Evolutionary conservation across 208 protist genomes (phyloP), one percentile per base, ranked within the genome.

Genomic region (Porcisia hertigi): DNA sequence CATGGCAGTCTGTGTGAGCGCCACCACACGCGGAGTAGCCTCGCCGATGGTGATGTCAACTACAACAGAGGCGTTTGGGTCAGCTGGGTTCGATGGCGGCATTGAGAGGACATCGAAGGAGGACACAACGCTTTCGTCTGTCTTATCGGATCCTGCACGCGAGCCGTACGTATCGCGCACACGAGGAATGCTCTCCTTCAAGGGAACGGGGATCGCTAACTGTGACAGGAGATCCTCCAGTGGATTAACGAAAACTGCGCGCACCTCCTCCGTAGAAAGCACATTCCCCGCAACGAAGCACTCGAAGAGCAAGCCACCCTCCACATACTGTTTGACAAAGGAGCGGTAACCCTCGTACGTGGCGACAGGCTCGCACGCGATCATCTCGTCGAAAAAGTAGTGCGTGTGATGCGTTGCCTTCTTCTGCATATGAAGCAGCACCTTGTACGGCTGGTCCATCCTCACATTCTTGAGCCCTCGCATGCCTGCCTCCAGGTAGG

Each of bases 261-360:
- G 75, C 47, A 92, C 75, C 11, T 84, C 79, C 25, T 45, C 66
- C 9, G 69, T 70, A 3, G 87, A 92, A 4, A 72, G 77, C 12
- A 95, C 76, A 73, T 95, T 95, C 39, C 91, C 91, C 0, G 88
- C 77, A 16, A 90, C 73, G 69, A 86, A 88, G 64, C 84, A 92
- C 79, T 95, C 88, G 71, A 87, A 87, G 69, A 82, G 87, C 8
- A 95, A 54, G 9, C 88, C 91, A 34, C 64, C 69, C 45, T 45
- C 7, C 36, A 95, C 34, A 75, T 91, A 95, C 30, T 89, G 65
- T 58, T 80, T 43, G 1, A 92, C 81, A 72, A 93, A 93, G 11
- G 23, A 49, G 52, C 75, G 57, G 78, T 95, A 95, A 3, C 83
- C 86, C 25, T 58, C 70, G 62, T 93, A 93, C 4, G 81, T 83